Evolutionary conservation across 768 basidiomycete genomes (phyloP).

Genomic region (Tricholoma sp.): DNA sequence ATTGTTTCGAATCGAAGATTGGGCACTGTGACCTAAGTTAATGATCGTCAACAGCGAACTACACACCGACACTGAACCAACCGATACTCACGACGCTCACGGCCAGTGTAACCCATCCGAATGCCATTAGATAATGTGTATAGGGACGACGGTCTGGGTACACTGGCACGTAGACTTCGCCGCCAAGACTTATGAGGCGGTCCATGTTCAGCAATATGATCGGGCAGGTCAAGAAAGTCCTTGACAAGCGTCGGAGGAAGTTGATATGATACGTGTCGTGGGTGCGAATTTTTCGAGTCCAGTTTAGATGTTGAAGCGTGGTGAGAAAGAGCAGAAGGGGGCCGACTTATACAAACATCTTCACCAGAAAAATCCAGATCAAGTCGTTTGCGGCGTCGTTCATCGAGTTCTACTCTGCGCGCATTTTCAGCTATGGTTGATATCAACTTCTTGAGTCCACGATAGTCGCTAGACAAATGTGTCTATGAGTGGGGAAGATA

Average conservation of each 20-base stretch:
- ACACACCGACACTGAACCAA: neutral
- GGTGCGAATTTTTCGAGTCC: neutral
- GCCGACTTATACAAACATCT: neutral
- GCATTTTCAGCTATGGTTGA: slow-evolving; percentile 41
- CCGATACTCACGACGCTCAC: neutral
- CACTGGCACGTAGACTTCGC: no score
- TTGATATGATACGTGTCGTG: neutral
- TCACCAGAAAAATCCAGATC: neutral
- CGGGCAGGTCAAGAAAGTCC: neutral
- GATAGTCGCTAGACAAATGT: slow-evolving; percentile 53
- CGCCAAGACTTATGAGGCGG: neutral
- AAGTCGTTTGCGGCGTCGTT: neutral
- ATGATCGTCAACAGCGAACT: neutral
- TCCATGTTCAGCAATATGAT: neutral
- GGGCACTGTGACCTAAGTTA: neutral
- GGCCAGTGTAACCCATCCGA: neutral
- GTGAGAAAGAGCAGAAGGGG: neutral
- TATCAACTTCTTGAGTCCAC: slow-evolving; percentile 63
- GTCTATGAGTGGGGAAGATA: neutral
- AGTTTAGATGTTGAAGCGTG: neutral
- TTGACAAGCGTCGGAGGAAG: neutral
- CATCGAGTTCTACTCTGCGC: slow-evolving; percentile 8
- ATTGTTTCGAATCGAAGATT: neutral
- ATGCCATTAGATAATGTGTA: neutral
- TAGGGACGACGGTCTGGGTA: neutral